Percentiles rank a stretch among this genome's conserved stretches.
Evolutionary conservation across 2,329 filamentous ascomycete species (phyloP).

Genomic region (Acarospora socialis): DNA sequence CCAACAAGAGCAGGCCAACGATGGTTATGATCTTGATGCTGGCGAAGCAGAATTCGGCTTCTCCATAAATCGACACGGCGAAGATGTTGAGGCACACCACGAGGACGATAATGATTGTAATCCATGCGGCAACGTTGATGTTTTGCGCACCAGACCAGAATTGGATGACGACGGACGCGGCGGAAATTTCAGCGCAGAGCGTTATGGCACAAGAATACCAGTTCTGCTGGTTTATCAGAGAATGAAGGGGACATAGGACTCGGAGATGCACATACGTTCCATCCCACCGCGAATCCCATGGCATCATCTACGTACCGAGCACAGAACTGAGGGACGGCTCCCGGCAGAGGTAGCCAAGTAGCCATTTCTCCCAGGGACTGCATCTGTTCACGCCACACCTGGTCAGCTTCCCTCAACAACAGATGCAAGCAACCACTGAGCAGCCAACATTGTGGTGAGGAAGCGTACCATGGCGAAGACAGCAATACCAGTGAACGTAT

Average conservation of each 20-base stretch:
- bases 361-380: constrained; percentile 38
- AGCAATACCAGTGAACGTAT: constrained; percentile 35
- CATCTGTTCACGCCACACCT: constrained; percentile 6
- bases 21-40: constrained; percentile 37
- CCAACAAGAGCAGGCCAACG: constrained; percentile 29
- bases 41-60: constrained; percentile 39
- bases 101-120: constrained; percentile 44
- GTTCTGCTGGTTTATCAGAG: constrained; percentile 29
- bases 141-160: constrained; percentile 37
- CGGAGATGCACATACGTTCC: constrained; percentile 34
- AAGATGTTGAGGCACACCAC: constrained; percentile 49
- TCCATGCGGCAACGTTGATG: constrained; percentile 34
- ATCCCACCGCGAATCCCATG: constrained; percentile 33
- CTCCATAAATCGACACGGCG: constrained; percentile 35
- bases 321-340: constrained; percentile 36
- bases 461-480: constrained; percentile 29
- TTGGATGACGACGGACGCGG: constrained; percentile 47
- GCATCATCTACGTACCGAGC: constrained; percentile 31
- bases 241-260: constrained; percentile 27
- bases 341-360: constrained; percentile 37
- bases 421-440: neutral
- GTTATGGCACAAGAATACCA: constrained; percentile 35
- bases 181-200: constrained; percentile 45
- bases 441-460: neutral
- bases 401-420: neutral